Percentiles rank a stretch among this genome's conserved stretches.
These are phyloP conservation scores for Alternaria hordeiaustralica DNA, from an alignment of 2,329 filamentous ascomycete genomes.

Conservation along the genomic window DNA sequence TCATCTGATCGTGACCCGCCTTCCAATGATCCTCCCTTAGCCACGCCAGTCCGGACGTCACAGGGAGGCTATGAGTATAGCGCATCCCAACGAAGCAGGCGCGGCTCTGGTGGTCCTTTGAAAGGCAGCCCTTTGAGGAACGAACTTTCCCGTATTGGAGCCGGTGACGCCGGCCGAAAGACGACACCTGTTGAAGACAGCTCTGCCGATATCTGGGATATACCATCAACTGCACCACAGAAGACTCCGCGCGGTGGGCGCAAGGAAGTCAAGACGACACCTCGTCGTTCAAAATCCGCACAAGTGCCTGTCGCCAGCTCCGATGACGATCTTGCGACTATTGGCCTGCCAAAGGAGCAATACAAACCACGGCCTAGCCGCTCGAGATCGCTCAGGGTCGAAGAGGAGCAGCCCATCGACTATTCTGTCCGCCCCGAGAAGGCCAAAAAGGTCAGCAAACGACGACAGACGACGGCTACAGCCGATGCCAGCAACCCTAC, in stretches of 20 bases:
- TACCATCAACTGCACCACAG: background rate
- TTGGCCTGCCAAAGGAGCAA: slow-evolving; percentile 39
- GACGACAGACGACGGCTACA: slow-evolving; percentile 30
- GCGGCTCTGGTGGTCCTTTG: slow-evolving; percentile 5
- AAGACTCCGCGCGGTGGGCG: background rate
- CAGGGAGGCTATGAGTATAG: background rate
- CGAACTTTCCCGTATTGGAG: background rate
- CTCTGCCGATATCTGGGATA: background rate
- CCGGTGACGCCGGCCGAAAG: background rate
- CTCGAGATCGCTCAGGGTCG: slow-evolving; percentile 40
- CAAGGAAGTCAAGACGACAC: background rate
- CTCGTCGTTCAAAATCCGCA: slow-evolving; percentile 8
- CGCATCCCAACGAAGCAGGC: slow-evolving; percentile 12
- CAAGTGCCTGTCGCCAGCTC: slow-evolving; percentile 2
- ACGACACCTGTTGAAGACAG: background rate
- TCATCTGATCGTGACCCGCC: slow-evolving; percentile 10
- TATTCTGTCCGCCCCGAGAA: slow-evolving; percentile 41
- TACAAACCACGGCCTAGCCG: slow-evolving; percentile 48
- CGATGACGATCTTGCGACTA: slow-evolving; percentile 34
- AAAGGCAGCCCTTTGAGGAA: slow-evolving; percentile 10
- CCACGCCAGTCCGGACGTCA: background rate
- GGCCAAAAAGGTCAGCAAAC: slow-evolving; percentile 25
- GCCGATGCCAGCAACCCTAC: slow-evolving; percentile 3
- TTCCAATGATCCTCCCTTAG: background rate
- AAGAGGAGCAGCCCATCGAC: slow-evolving; percentile 30